Conservation (phyloP, 768 basidiomycete species). For the Hericium alpestre region DNA sequence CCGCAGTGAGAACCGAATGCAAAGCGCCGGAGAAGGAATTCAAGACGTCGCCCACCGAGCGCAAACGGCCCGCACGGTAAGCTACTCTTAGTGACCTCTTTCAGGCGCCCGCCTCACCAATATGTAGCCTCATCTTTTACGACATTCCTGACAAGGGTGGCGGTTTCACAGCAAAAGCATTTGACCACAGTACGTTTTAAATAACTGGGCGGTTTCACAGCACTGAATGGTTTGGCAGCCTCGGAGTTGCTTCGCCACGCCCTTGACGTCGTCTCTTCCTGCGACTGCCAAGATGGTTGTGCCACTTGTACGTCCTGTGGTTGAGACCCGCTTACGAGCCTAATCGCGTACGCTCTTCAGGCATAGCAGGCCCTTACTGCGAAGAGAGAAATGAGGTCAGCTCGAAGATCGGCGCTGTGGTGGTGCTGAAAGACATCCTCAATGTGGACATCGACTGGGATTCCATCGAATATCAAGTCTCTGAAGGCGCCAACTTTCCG, state of each 20-base stretch:
- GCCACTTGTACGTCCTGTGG: conserved; percentile 40
- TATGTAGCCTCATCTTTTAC: conserved; percentile 65
- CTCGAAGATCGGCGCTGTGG: conserved; percentile 64
- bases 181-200: conserved; percentile 56
- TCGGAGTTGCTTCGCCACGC: conserved; percentile 51
- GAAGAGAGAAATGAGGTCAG: conserved; percentile 62
- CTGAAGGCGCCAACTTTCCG: too few relatives aligned
- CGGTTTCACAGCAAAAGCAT: conserved; percentile 68
- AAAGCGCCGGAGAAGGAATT: conserved; percentile 71
- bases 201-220: background rate
- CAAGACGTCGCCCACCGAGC: conserved; percentile 33
- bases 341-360: conserved; percentile 25
- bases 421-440: conserved; percentile 56
- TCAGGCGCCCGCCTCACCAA: background rate
- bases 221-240: conserved; percentile 22
- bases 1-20: conserved; percentile 75
- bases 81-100: background rate
- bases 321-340: background rate
- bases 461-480: conserved; percentile 13
- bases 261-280: conserved; percentile 42
- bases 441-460: conserved; percentile 29
- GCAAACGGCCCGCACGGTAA: conserved; percentile 65
- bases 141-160: conserved; percentile 51
- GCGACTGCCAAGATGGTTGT: conserved; percentile 65
- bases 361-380: conserved; percentile 56